These are phyloP conservation scores for Theileria sp. DNA, from an alignment of 169 alveolate genomes.

Conservation along the genomic window DNA sequence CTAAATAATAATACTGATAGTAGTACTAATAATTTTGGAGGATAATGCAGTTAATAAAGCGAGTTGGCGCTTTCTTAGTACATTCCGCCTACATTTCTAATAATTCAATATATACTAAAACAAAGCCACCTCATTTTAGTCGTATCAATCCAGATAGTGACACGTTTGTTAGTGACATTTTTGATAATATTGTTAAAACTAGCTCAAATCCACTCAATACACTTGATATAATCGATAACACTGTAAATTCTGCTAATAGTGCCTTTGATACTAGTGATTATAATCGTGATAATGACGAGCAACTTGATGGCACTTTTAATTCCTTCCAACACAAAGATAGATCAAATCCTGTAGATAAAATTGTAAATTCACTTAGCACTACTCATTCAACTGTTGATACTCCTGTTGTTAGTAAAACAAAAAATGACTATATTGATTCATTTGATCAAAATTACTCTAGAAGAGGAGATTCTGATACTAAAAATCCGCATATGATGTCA, in stretches of 20 bases:
- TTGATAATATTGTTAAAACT: not conserved
- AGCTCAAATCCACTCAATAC: not conserved
- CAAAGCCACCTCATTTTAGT: not conserved
- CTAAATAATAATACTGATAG: too few relatives aligned
- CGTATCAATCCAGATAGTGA: not conserved
- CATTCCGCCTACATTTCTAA: not conserved
- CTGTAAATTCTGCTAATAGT: not conserved
- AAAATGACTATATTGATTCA: not conserved
- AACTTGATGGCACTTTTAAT: not conserved
- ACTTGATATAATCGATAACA: not conserved
- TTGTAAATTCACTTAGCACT: not conserved
- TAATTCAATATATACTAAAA: not conserved
- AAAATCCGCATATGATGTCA: not conserved
- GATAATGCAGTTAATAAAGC: slow-evolving; percentile 9
- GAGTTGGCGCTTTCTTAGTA: not conserved
- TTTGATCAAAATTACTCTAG: not conserved
- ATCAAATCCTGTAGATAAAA: not conserved
- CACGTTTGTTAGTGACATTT: not conserved
- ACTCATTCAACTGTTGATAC: not conserved
- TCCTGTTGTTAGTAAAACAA: not conserved
- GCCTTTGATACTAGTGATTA: not conserved
- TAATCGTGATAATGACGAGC: not conserved
- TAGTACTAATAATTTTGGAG: not conserved
- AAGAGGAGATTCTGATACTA: not conserved
- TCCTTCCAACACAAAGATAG: too few relatives aligned